Base-by-base conservation (phyloP, 1,284 basidiomycete species). In the Fomitopsis betulina region DNA sequence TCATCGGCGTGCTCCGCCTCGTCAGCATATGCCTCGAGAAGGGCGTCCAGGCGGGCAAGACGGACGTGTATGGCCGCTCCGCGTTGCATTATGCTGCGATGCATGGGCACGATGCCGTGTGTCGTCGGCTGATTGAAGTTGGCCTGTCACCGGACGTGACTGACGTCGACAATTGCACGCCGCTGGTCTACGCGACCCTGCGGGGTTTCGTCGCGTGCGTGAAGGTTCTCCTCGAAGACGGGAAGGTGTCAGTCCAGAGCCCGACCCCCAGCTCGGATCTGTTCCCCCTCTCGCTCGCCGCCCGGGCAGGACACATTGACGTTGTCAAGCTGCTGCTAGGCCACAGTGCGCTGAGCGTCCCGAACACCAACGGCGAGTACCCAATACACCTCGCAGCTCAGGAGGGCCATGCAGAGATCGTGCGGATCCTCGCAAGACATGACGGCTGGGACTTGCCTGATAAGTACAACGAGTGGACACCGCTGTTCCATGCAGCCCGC, bases 401-500 rank as follows among this genome's bases (percentile, higher is more conserved):
- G 58, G 92, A 95, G 68, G 97, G 97, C 1, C 96, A 98, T 67
- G 84, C 83, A 5, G 85, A 88, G 27, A 86, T 97, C 25, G 93
- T 96, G 68, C 80, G 78, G 57, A 73, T 96, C 9, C 84, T 99
- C n/a, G 77, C 95, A 5, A 72, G 73, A 30, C 80, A 82, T 40
- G 86, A 91, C 9, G 92, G 91, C 8, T 93, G 93, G 85, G 94
- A 99, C 71, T 81, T 86, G 25, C 86, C 89, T 5, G 96, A 99
- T 79, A 99, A 97, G 72, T 95, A 96, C 73, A 94, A 97, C 68
- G 92, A 96, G 71, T 98, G 97, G 95, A 99, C 96, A 7, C 96
- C 97, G 21, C 80, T 98, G 53, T 96, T 97, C 71, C 96, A 99
- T 72, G 95, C 97, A 4, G 92, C 96, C 1, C 88, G 94, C 33